Conservation (phyloP, 2,329 filamentous ascomycete genomes). For the Myriosclerotinia scirpicola region DNA sequence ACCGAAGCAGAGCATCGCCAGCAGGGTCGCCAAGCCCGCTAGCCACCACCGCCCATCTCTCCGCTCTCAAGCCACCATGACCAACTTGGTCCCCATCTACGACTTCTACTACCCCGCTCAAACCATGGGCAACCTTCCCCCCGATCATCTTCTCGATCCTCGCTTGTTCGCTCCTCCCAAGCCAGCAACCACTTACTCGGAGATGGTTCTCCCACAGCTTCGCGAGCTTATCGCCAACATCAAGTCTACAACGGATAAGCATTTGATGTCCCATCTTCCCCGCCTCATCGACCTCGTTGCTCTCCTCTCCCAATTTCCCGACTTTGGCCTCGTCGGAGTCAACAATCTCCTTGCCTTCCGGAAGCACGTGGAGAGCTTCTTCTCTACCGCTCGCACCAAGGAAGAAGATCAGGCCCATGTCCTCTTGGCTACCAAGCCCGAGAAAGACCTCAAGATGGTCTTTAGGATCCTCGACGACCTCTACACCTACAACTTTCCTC, state of each 20-base stretch:
- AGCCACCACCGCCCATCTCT: neutral
- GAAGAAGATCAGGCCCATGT: neutral
- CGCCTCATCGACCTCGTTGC: neutral
- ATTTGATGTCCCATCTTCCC: neutral
- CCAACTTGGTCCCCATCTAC: neutral
- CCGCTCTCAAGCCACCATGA: neutral
- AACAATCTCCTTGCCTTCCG: neutral
- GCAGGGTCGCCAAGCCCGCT: neutral
- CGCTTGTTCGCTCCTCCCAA: neutral
- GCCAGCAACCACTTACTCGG: neutral
- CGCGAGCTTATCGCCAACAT: neutral
- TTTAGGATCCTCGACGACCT: neutral
- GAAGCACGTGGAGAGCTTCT: neutral
- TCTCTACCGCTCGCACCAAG: neutral
- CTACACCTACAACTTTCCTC: neutral
- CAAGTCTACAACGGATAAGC: neutral
- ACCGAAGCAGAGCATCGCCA: neutral
- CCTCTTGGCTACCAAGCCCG: neutral
- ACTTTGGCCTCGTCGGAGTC: neutral
- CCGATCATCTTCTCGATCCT: neutral
- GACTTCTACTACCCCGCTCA: slow-evolving; percentile 5
- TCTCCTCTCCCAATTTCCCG: neutral
- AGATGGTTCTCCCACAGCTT: neutral
- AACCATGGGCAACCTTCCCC: neutral
- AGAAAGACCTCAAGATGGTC: neutral